These are phyloP conservation scores for Blastobotrys capitulatus DNA, from an alignment of 1,139 yeast genomes.

Conservation along the genomic window DNA sequence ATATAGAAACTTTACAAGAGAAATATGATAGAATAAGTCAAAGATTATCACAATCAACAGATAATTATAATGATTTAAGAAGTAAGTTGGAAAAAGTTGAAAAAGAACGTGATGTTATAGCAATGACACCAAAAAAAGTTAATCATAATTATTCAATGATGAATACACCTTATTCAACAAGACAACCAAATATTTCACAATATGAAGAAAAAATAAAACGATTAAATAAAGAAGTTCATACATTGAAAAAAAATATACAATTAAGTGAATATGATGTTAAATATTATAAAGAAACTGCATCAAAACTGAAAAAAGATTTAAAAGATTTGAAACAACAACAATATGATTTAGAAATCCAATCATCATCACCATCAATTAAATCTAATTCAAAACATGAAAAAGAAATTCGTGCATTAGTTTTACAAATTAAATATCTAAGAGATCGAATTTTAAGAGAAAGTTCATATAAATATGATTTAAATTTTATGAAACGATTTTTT, in stretches of 20 bases:
- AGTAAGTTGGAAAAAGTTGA: conserved; percentile 15
- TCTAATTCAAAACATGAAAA: conserved; percentile 3
- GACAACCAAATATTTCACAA: not conserved
- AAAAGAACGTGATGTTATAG: conserved; percentile 7
- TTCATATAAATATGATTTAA: conserved; percentile 43
- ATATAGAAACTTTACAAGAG: conserved; percentile 16
- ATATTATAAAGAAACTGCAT: conserved; percentile 20
- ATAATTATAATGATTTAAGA: conserved; percentile 8
- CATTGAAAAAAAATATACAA: conserved; percentile 6
- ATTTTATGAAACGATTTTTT: conserved; percentile 47
- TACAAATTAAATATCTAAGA: conserved; percentile 22
- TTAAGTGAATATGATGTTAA: conserved; percentile 8
- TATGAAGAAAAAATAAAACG: conserved; percentile 7
- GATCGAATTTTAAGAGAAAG: conserved; percentile 26
- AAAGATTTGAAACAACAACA: conserved; percentile 1
- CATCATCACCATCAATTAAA: not conserved
- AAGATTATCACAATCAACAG: conserved; percentile 10
- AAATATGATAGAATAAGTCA: conserved; percentile 16
- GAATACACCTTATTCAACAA: not conserved
- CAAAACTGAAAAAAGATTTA: conserved; percentile 7
- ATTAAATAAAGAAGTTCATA: conserved; percentile 7
- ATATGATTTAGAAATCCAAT: not conserved
- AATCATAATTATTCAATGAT: not conserved
- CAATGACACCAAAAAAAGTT: conserved; percentile 6
- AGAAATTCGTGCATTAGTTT: conserved; percentile 15